Evolutionary conservation across 2,329 filamentous ascomycete genomes (phyloP).

Genomic region (Hymenoscyphus scutula): DNA sequence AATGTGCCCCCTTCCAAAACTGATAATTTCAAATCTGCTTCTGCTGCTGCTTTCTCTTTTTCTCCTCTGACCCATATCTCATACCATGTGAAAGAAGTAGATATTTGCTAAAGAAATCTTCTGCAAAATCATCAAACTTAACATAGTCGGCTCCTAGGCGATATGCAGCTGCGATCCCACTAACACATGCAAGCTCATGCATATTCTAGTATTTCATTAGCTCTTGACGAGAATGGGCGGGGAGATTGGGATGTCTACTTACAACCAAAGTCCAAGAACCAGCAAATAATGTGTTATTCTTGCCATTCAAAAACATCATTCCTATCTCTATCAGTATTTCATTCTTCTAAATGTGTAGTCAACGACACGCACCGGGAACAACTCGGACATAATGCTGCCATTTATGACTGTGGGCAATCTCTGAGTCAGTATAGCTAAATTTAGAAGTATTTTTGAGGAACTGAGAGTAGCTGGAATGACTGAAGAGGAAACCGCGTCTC

Average conservation of each 20-base stretch:
- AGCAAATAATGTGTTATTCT: constrained; percentile 49
- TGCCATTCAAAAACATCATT: constrained; percentile 70
- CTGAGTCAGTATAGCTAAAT: too few species aligned
- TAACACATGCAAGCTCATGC: constrained; percentile 69
- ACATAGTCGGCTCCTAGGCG: constrained; percentile 64
- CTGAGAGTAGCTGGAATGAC: too few species aligned
- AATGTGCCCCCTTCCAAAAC: too few species aligned
- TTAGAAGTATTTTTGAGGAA: too few species aligned
- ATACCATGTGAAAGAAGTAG: constrained; percentile 46
- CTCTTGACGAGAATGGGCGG: neutral
- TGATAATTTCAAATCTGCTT: constrained; percentile 20
- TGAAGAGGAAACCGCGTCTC: too few species aligned
- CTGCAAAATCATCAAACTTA: constrained; percentile 54
- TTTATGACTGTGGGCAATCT: too few species aligned
- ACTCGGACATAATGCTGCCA: constrained; percentile 62
- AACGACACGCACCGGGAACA: constrained; percentile 46
- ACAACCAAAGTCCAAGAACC: constrained; percentile 35
- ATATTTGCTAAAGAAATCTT: constrained; percentile 49
- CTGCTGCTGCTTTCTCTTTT: constrained; percentile 29
- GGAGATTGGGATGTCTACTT: constrained; percentile 5
- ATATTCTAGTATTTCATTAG: constrained; percentile 50
- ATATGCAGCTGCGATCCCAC: constrained; percentile 68
- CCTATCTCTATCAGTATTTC: constrained; percentile 38
- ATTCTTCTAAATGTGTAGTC: neutral
- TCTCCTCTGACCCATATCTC: constrained; percentile 36